Base-by-base conservation (phyloP, 331 rosid genomes). In the Malus hybrid region DNA sequence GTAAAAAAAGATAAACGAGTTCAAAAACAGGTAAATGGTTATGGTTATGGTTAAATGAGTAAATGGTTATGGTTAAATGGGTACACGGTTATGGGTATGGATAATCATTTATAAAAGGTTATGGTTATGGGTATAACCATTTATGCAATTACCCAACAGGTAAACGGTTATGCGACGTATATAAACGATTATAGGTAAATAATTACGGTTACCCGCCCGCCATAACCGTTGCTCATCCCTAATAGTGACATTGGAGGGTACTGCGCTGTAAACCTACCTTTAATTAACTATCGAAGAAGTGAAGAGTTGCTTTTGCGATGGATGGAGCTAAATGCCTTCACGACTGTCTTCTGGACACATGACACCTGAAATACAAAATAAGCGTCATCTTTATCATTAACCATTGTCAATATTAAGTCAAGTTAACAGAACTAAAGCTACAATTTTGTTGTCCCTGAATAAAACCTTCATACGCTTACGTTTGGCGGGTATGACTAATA, bases 301-400 rank as follows among this genome's bases (percentile, higher is more conserved):
- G 87, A 94, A 78, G 99, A 94, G 81, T 71, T 94, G 79, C 92
- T 94, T 81, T 44, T 94, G 65, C 82, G 99, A 44, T 92, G 99
- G 99, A 94, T 90, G 97, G 97, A 94, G 80, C 88, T 94, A 28
- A 94, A 90, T 79, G 93, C 99, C 67, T 94, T 94, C 86, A 94
- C 96, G 74, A 78, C 87, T 29, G 89, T 92, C 80, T 91, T 90
- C 89, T 92, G 99, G 48, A 94, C 99, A 18, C 99, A 94, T 65
- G 70, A 63, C 63, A 60, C 60, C 32, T 81, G 68, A 66, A 48
- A 50, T 52, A 52, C 52, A 50, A 50, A 50, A 50, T 16, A 55
- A 33, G 44, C 44, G 6, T 50, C 44, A 48, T 28, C 26, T 8
- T 63, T 63, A 7, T 63, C 56, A 26, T 72, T 42, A 6, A 22